Conservation (phyloP, 345 rosid species). For the Eucalyptus tenuipes region DNA sequence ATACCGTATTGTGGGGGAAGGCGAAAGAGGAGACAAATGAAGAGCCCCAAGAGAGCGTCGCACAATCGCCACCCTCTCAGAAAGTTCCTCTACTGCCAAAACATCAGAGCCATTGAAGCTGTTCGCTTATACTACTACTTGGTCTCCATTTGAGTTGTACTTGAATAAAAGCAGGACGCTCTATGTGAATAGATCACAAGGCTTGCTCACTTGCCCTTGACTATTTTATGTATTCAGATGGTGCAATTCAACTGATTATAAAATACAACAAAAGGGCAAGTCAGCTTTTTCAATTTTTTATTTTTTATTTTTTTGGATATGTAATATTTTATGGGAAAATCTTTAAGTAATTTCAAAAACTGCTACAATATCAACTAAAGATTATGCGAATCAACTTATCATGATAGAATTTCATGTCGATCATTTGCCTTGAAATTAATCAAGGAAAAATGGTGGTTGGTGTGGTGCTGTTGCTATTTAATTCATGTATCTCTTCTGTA, state of each 20-base stretch:
- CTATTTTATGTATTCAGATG: neutral
- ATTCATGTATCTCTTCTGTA: no score
- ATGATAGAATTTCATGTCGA: neutral
- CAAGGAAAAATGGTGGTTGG: neutral
- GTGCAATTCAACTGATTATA: neutral
- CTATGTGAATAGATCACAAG: neutral
- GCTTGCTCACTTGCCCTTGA: neutral
- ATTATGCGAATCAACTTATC: neutral
- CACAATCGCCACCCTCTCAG: neutral
- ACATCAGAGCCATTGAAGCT: constrained; percentile 24
- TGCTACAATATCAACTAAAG: neutral
- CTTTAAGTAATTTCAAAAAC: neutral
- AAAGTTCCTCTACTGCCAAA: constrained; percentile 50
- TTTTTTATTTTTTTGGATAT: neutral
- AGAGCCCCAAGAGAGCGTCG: constrained; percentile 1
- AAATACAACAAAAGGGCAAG: neutral
- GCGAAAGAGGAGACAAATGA: constrained; percentile 32
- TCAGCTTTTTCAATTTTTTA: neutral
- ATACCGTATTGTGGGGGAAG: constrained; percentile 82
- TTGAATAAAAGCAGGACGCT: neutral
- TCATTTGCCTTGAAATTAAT: neutral
- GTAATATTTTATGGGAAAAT: neutral
- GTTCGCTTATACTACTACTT: neutral
- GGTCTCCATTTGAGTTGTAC: neutral
- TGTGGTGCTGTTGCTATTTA: no score